Evolutionary conservation across 2,329 filamentous ascomycete genomes (phyloP).

Genomic region (Kalaharituber pfeilii): DNA sequence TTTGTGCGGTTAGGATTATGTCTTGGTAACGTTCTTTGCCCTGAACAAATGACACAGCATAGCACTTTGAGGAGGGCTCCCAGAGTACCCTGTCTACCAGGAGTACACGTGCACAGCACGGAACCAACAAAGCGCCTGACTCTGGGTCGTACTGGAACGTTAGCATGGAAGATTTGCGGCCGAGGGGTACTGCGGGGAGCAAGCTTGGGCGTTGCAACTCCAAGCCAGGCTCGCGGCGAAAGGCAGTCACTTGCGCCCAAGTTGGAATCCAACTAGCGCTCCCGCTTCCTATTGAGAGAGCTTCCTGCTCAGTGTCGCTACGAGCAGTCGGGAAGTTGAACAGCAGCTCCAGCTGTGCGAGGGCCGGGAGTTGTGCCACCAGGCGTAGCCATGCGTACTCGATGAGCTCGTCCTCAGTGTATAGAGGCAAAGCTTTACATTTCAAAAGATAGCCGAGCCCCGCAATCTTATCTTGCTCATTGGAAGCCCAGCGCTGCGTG

Average conservation of each 20-base stretch:
- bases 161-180: too few species aligned
- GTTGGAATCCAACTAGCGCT: neutral
- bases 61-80: too few species aligned
- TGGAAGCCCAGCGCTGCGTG: neutral
- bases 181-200: too few species aligned
- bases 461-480: neutral
- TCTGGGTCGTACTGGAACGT: too few species aligned
- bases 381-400: neutral
- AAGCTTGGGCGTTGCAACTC: neutral
- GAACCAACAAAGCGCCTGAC: too few species aligned
- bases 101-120: too few species aligned
- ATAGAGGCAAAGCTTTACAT: neutral
- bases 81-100: too few species aligned
- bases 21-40: too few species aligned
- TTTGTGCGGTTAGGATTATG: too few species aligned
- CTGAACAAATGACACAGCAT: too few species aligned
- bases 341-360: neutral
- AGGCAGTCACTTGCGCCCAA: neutral
- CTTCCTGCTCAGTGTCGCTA: neutral
- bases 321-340: neutral
- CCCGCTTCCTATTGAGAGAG: too few species aligned
- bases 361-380: neutral
- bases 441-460: neutral
- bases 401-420: neutral
- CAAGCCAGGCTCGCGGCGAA: neutral